Evolutionary conservation across 2,329 filamentous ascomycete genomes (phyloP).

Genomic region (Cercospora sp.): DNA sequence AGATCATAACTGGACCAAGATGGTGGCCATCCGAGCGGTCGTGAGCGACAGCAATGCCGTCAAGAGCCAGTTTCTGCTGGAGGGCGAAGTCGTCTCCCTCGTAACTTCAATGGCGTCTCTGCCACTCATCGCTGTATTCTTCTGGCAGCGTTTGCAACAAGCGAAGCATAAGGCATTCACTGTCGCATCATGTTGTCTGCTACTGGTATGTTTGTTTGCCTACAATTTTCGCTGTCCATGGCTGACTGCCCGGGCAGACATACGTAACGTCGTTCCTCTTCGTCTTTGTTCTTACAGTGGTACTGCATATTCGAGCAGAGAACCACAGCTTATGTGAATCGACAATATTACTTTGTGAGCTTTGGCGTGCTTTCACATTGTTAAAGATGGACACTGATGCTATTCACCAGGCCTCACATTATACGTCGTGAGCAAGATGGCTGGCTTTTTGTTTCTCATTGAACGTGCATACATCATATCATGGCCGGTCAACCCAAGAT

Average conservation of each 20-base stretch:
- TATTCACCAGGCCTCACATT: constrained; percentile 23
- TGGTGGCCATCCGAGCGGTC: constrained; percentile 11
- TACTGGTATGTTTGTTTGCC: constrained; percentile 15
- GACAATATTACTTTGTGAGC: constrained; percentile 22
- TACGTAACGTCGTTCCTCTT: constrained; percentile 26
- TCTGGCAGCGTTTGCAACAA: constrained; percentile 19
- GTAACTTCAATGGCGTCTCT: constrained; percentile 14
- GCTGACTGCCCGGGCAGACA: constrained; percentile 14
- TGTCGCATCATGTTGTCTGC: constrained; percentile 22
- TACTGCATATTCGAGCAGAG: constrained; percentile 23
- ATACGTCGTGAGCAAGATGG: constrained; percentile 23
- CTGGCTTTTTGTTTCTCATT: constrained; percentile 26
- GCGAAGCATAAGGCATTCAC: constrained; percentile 17
- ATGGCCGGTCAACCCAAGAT: constrained; percentile 23
- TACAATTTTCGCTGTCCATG: neutral
- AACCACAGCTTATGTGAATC: constrained; percentile 21
- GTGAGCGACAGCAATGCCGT: constrained; percentile 17
- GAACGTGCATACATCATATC: constrained; percentile 30
- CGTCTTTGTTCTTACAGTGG: constrained; percentile 24
- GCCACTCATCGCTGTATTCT: constrained; percentile 24
- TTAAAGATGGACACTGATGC: neutral
- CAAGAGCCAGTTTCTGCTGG: constrained; percentile 14
- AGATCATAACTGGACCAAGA: neutral
- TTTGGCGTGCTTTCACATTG: neutral
- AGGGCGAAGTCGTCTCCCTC: constrained; percentile 21